Conservation (phyloP, 2,329 filamentous ascomycete genomes). For the Aspergillus candidus region DNA sequence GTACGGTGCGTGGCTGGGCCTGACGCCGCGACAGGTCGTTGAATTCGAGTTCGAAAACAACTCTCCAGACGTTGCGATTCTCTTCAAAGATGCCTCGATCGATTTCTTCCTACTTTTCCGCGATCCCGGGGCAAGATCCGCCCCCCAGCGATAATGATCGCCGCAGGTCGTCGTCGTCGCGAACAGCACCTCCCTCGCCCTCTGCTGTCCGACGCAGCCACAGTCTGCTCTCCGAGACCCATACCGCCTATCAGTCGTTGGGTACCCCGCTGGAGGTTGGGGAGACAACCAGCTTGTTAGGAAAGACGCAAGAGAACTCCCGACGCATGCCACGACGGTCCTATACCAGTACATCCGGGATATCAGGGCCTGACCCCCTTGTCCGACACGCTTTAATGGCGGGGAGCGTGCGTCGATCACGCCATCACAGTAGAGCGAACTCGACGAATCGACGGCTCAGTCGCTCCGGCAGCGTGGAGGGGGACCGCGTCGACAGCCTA, state of each 20-base stretch:
- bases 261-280: constrained; percentile 24
- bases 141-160: constrained; percentile 4
- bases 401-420: constrained; percentile 34
- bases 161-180: constrained; percentile 10
- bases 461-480: constrained; percentile 54
- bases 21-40: too few relatives aligned
- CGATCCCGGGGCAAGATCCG: constrained; percentile 13
- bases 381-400: constrained; percentile 30
- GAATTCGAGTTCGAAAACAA: too few relatives aligned
- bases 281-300: constrained; percentile 34
- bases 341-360: constrained; percentile 32
- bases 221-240: constrained; percentile 26
- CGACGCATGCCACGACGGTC: constrained; percentile 26
- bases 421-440: constrained; percentile 45
- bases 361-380: constrained; percentile 27
- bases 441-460: constrained; percentile 47
- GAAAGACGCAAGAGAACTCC: constrained; percentile 10
- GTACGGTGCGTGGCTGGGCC: too few relatives aligned
- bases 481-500: constrained; percentile 25
- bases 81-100: constrained; percentile 28
- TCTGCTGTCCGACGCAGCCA: constrained; percentile 26
- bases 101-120: constrained; percentile 19
- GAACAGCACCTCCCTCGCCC: constrained; percentile 34
- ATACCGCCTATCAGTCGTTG: constrained; percentile 28
- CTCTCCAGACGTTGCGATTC: background rate